phyloP scores from a whole-genome alignment of 2,329 filamentous ascomycete species.

The Alternaria sp. region DNA sequence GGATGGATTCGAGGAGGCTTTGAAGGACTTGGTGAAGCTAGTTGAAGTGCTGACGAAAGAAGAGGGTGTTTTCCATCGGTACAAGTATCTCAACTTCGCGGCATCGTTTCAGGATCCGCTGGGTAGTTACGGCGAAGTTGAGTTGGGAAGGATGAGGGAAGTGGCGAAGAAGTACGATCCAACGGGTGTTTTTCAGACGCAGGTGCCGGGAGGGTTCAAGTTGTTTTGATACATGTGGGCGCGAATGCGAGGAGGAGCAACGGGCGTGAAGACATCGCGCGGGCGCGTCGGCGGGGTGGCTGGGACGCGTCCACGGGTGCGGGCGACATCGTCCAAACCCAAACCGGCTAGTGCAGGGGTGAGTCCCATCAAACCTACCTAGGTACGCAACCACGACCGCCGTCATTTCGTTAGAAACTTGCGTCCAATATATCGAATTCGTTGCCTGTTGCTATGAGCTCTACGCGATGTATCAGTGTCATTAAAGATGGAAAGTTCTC shows the following conservation, averaged over 20 bases:
- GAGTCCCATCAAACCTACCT: not conserved
- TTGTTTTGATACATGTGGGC: slow-evolving; percentile 8
- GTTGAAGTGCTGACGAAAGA: slow-evolving; percentile 24
- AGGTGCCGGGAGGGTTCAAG: slow-evolving; percentile 32
- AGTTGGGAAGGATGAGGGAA: slow-evolving; percentile 11
- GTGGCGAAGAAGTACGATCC: slow-evolving; percentile 34
- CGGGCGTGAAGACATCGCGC: not conserved
- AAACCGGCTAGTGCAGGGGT: not conserved
- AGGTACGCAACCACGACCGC: not conserved
- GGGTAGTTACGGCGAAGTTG: slow-evolving; percentile 23
- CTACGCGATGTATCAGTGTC: not conserved
- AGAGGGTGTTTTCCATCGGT: slow-evolving; percentile 21
- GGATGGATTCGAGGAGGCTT: slow-evolving; percentile 19
- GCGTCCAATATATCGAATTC: not conserved
- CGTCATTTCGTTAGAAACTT: not conserved
- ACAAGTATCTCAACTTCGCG: slow-evolving; percentile 46
- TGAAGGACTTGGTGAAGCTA: slow-evolving; percentile 27
- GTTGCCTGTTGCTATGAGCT: not conserved
- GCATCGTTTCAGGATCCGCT: slow-evolving; percentile 44
- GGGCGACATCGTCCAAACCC: not conserved
- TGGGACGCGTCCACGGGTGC: not conserved
- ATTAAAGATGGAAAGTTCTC: not conserved
- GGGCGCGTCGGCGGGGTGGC: not conserved
- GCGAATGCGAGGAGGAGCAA: not conserved
- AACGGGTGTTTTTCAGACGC: slow-evolving; percentile 30